phyloP scores from a whole-genome alignment of 2,329 filamentous ascomycete species.

The Corynespora cassiicola region DNA sequence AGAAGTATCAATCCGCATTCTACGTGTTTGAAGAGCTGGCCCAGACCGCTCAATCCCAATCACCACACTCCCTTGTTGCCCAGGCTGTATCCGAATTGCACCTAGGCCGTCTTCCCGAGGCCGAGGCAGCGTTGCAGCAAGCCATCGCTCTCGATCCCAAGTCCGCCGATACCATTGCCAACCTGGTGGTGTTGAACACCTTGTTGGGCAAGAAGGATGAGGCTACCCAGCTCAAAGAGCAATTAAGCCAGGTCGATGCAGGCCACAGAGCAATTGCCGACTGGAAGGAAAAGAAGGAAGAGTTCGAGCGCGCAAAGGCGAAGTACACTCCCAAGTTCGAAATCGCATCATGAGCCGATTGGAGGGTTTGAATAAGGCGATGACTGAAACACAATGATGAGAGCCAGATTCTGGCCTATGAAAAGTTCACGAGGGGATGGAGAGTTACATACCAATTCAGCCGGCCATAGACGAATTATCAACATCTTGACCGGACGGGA shows the following conservation, averaged over 20 bases:
- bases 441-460: too few relatives aligned
- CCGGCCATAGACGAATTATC: too few relatives aligned
- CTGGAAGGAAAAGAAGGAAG: constrained; percentile 80
- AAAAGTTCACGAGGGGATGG: too few relatives aligned
- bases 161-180: constrained; percentile 79
- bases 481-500: too few relatives aligned
- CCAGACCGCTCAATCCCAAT: constrained; percentile 81
- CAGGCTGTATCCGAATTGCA: constrained; percentile 94
- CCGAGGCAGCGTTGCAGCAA: constrained; percentile 83
- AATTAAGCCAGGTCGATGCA: constrained; percentile 64
- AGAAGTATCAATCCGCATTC: constrained; percentile 95
- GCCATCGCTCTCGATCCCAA: constrained; percentile 76
- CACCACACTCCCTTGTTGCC: constrained; percentile 76
- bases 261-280: constrained; percentile 76
- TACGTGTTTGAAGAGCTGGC: constrained; percentile 98
- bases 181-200: constrained; percentile 79
- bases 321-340: constrained; percentile 89
- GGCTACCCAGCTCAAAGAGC: constrained; percentile 60
- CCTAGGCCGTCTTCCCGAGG: constrained; percentile 85
- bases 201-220: constrained; percentile 73
- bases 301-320: constrained; percentile 83
- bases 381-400: too few relatives aligned
- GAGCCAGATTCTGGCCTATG: too few relatives aligned
- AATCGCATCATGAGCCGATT: constrained; percentile 36
- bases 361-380: too few relatives aligned